Evolutionary conservation across 108 stramenopile species (phyloP).

Genomic region (Craspedostauros australis): DNA sequence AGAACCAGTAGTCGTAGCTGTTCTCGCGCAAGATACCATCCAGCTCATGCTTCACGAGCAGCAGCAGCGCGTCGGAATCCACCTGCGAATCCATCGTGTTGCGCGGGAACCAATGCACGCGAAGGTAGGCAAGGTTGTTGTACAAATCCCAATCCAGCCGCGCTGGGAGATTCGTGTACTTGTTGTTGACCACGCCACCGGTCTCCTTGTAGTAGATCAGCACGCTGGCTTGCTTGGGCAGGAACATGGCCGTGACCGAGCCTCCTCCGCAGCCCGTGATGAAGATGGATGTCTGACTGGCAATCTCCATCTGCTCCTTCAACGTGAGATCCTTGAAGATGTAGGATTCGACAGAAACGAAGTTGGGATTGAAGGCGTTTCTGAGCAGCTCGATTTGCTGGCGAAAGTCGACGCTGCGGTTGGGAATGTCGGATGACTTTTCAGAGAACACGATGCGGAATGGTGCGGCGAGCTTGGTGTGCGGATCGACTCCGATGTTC

Average conservation of each 20-base stretch:
- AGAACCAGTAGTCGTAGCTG: conserved; percentile 29
- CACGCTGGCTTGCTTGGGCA: conserved; percentile 35
- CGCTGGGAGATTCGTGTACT: conserved; percentile 24
- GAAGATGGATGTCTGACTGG: conserved; percentile 33
- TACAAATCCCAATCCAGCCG: conserved; percentile 54
- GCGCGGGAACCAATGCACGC: conserved; percentile 44
- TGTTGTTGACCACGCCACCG: conserved; percentile 22
- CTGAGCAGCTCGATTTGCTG: conserved; percentile 22
- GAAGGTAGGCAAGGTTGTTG: conserved; percentile 40
- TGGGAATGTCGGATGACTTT: conserved; percentile 24
- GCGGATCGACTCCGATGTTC: conserved; percentile 30
- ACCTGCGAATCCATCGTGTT: conserved; percentile 19
- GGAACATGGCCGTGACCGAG: conserved; percentile 47
- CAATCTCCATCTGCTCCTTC: conserved; percentile 36
- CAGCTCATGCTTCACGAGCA: conserved; percentile 42
- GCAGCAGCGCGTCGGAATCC: conserved; percentile 20
- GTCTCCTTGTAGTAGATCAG: conserved; percentile 36
- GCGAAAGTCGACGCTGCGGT: conserved; percentile 27
- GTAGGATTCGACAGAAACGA: conserved; percentile 28
- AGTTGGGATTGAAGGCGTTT: conserved; percentile 13
- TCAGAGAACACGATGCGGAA: conserved; percentile 44
- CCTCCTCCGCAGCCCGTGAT: conserved; percentile 48
- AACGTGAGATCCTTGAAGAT: conserved; percentile 34
- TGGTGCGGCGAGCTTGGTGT: conserved; percentile 15
- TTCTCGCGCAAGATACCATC: conserved; percentile 24